Percentiles rank a stretch among this genome's conserved stretches.
Conservation (phyloP, 1,284 basidiomycete species). For the Boletus hoseneyae region DNA sequence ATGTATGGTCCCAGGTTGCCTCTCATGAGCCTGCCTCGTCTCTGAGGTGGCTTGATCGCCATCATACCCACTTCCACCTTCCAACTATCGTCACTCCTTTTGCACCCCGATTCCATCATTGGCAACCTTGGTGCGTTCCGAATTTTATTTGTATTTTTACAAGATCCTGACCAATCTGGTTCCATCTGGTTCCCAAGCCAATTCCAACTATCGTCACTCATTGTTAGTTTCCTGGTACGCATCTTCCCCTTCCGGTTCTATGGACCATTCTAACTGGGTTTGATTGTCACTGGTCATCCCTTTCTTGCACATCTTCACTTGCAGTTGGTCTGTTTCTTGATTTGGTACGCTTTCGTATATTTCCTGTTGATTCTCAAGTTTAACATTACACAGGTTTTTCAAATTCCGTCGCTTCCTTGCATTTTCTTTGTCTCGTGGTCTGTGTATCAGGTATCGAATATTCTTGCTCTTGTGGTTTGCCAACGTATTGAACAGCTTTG, state of each 20-base stretch:
- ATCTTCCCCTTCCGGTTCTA: not conserved
- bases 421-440: too few relatives aligned
- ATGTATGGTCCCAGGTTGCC: slow-evolving; percentile 2
- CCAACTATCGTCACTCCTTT: slow-evolving; percentile 25
- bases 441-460: too few relatives aligned
- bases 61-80: not conserved
- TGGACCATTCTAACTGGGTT: not conserved
- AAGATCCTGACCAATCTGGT: not conserved
- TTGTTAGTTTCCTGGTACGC: slow-evolving; percentile 4
- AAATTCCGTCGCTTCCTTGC: too few relatives aligned
- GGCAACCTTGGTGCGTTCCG: slow-evolving; percentile 6
- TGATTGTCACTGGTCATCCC: too few relatives aligned
- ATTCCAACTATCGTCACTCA: slow-evolving; percentile 20
- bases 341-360: not conserved
- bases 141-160: not conserved
- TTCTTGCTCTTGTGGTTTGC: too few relatives aligned
- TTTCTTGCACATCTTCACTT: not conserved
- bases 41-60: slow-evolving; percentile 1
- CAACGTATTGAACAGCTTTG: too few relatives aligned
- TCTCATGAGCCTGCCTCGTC: slow-evolving; percentile 8
- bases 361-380: too few relatives aligned
- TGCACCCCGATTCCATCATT: not conserved
- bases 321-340: not conserved
- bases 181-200: not conserved
- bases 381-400: too few relatives aligned